A percentile compares a stretch with the other conserved stretches of the same genome.
These are phyloP conservation scores for Diutina sp. DNA, from an alignment of 1,139 yeast species.

Conservation along the genomic window DNA sequence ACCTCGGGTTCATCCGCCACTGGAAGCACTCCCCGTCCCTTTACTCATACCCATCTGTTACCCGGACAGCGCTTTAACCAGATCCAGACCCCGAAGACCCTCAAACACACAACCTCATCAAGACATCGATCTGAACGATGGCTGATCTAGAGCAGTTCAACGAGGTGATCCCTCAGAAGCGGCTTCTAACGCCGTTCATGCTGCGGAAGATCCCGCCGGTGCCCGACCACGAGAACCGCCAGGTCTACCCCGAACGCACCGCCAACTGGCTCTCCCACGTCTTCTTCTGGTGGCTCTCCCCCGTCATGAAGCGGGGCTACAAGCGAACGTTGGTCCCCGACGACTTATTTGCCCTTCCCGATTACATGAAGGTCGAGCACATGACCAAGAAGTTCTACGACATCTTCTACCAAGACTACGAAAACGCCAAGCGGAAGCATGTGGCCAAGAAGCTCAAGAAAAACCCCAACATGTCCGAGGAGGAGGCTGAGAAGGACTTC, in stretches of 20 bases:
- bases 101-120: neutral
- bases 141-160: neutral
- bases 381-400: constrained; percentile 19
- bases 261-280: constrained; percentile 7
- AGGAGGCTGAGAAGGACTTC: constrained; percentile 18
- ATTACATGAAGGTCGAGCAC: constrained; percentile 36
- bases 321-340: constrained; percentile 50
- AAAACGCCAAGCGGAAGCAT: constrained; percentile 9
- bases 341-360: constrained; percentile 46
- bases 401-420: constrained; percentile 14
- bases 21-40: neutral
- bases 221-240: constrained; percentile 40
- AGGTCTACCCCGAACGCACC: constrained; percentile 11
- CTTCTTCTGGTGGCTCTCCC: constrained; percentile 40
- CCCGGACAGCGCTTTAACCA: no score
- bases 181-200: constrained; percentile 18
- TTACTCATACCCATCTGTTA: neutral
- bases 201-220: constrained; percentile 36
- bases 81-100: no score
- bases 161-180: constrained; percentile 12
- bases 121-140: neutral
- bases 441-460: constrained; percentile 13
- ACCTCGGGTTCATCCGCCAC: neutral
- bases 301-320: constrained; percentile 47
- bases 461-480: constrained; percentile 10